Conservation (phyloP, 2,329 filamentous ascomycete species). For the Talaromyces sp. region DNA sequence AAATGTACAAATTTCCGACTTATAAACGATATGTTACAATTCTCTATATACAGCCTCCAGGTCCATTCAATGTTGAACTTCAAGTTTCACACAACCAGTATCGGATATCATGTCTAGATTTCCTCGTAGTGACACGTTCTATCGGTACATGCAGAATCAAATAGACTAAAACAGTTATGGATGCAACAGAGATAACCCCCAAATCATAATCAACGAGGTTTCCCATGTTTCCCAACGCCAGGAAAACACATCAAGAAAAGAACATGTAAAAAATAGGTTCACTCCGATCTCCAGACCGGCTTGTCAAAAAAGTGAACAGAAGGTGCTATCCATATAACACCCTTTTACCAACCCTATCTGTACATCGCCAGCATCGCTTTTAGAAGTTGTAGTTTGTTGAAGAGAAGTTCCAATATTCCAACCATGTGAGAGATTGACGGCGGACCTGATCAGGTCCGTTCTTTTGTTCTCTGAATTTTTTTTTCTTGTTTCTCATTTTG, state of each 20-base stretch:
- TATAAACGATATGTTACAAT: too few species aligned
- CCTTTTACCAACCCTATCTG: constrained; percentile 18
- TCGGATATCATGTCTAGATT: constrained; percentile 26
- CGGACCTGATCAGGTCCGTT: background rate
- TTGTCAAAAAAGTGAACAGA: constrained; percentile 1
- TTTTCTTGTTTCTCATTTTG: background rate
- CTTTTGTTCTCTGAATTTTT: background rate
- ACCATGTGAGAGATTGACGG: constrained; percentile 20
- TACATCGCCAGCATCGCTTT: constrained; percentile 26
- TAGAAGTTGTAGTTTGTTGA: constrained; percentile 10
- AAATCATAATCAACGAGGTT: constrained; percentile 6
- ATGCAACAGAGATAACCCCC: constrained; percentile 27
- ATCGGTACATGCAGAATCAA: constrained; percentile 29
- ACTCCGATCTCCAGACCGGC: constrained; percentile 14
- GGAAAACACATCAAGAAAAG: background rate
- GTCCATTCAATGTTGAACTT: too few species aligned
- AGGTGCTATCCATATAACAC: constrained; percentile 4
- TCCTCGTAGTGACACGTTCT: constrained; percentile 26
- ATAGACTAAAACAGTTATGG: constrained; percentile 23
- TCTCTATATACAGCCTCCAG: too few species aligned
- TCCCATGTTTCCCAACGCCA: constrained; percentile 3
- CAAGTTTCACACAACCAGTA: background rate
- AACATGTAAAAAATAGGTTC: constrained; percentile 1
- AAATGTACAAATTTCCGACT: too few species aligned
- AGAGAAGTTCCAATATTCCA: constrained; percentile 9